Evolutionary conservation across 164 flowering plant genomes (phyloP), one percentile per base, ranked within the genome.

Genomic region (Dillenia suffruticosa): DNA sequence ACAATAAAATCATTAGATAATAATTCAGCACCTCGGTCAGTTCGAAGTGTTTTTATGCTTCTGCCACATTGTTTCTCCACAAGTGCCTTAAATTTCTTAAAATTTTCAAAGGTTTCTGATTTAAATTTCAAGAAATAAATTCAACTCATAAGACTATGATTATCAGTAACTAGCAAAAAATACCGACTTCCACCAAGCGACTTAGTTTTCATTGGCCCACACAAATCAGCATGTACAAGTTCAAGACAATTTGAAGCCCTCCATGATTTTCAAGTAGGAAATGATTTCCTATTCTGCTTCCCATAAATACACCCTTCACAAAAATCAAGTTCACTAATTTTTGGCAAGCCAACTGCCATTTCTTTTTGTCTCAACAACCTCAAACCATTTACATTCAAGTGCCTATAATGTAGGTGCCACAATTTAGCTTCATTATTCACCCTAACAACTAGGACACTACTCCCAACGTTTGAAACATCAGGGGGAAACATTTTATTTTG

Each of bases 201-300:
- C 12, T 52, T 49, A 47, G 56, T 54, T 8, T 46, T 46, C 63
- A 65, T 71, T 1, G 62, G 71, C 2, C 68, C 72, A 59, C 59
- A 69, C 43, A 69, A 19, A 44, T 69, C 66, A 50, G 13, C 49
- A 56, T 70, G 73, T 5, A 70, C 56, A 3, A 70, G 50, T 22
- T 69, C 60, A n/a, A 68, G 62, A 46, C 43, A 14, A 8, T 51
- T 24, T 9, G 15, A 19, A 13, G 58, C 68, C 43, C 64, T n/a
- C n/a, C n/a, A n/a, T n/a, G n/a, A n/a, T n/a, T n/a, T n/a, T n/a
- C n/a, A n/a, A n/a, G n/a, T n/a, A n/a, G n/a, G n/a, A n/a, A n/a
- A n/a, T n/a, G n/a, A n/a, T n/a, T n/a, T n/a, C n/a, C n/a, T n/a
- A n/a, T n/a, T n/a, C n/a, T n/a, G n/a, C n/a, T n/a, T n/a, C n/a